phyloP scores from a whole-genome alignment of 768 basidiomycete genomes.

The Russula sp. region DNA sequence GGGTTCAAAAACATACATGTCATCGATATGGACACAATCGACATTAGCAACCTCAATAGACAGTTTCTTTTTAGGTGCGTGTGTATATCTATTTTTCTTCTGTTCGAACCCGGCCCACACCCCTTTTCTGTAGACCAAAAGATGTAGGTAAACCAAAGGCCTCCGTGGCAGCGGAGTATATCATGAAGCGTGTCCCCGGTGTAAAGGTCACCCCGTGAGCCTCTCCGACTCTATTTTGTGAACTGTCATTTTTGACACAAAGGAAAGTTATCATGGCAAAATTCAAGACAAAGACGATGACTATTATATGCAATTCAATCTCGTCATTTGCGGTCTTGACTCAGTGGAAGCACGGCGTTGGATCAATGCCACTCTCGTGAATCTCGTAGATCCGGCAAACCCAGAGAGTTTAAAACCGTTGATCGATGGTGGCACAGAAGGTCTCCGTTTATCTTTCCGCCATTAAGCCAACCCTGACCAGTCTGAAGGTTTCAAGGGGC shows the following conservation, averaged over 20 bases:
- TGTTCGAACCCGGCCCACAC: background rate
- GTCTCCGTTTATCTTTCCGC: slow-evolving; percentile 33
- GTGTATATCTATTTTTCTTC: slow-evolving; percentile 15
- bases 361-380: slow-evolving; percentile 97
- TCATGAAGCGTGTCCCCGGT: slow-evolving; percentile 94
- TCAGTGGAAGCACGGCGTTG: slow-evolving; percentile 95
- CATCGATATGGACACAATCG: slow-evolving; percentile 99
- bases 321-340: slow-evolving; percentile 95
- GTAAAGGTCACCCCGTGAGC: slow-evolving; percentile 95
- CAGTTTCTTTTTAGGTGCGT: slow-evolving; percentile 92
- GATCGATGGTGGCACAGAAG: slow-evolving; percentile 98
- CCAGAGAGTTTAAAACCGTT: slow-evolving; percentile 93
- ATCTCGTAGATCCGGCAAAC: slow-evolving; percentile 87
- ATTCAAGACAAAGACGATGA: slow-evolving; percentile 96
- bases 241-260: slow-evolving; percentile 7
- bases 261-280: slow-evolving; percentile 81
- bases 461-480: background rate
- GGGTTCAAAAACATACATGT: slow-evolving; percentile 99
- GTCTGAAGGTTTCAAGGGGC: slow-evolving; percentile 87
- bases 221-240: background rate
- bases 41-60: slow-evolving; percentile 96
- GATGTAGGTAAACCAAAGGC: slow-evolving; percentile 96
- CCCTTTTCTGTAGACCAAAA: slow-evolving; percentile 46
- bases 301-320: slow-evolving; percentile 94
- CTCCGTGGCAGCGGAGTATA: slow-evolving; percentile 87